A percentile compares a stretch with the other conserved stretches of the same genome.
Evolutionary conservation across 2,329 filamentous ascomycete genomes (phyloP).

Genomic region (Xylariales sp.): DNA sequence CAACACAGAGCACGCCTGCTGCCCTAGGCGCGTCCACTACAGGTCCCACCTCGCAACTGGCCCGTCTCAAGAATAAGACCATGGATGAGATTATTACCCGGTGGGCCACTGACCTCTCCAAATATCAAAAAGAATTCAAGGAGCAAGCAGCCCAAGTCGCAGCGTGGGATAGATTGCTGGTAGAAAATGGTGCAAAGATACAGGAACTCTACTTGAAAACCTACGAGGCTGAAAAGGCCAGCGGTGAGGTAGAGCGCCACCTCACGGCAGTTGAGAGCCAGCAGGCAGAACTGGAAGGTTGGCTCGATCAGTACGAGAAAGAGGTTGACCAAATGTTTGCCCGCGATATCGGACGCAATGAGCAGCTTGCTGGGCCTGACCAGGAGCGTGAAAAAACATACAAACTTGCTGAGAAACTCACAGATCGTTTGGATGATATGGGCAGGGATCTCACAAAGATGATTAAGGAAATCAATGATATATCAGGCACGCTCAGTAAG

Average conservation of each 20-base stretch:
- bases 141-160: constrained; percentile 83
- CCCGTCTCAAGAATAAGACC: constrained; percentile 93
- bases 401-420: constrained; percentile 90
- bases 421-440: constrained; percentile 88
- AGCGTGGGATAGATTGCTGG: constrained; percentile 85
- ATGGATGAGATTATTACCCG: constrained; percentile 98
- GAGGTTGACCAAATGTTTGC: constrained; percentile 88
- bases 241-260: constrained; percentile 89
- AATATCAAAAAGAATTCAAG: constrained; percentile 96
- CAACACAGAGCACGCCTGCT: constrained; percentile 15
- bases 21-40: constrained; percentile 67
- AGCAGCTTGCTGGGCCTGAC: constrained; percentile 80
- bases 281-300: constrained; percentile 83
- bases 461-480: constrained; percentile 97
- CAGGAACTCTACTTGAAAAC: constrained; percentile 89
- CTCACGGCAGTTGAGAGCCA: constrained; percentile 85
- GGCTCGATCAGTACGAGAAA: constrained; percentile 85
- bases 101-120: constrained; percentile 91
- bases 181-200: constrained; percentile 93
- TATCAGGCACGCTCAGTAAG: constrained; percentile 85
- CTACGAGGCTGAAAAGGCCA: constrained; percentile 89
- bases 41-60: constrained; percentile 78
- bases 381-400: constrained; percentile 95
- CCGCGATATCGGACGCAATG: constrained; percentile 70
- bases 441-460: constrained; percentile 89